Conservation (phyloP, 148 eudicot species). For the Cornus suecica region DNA sequence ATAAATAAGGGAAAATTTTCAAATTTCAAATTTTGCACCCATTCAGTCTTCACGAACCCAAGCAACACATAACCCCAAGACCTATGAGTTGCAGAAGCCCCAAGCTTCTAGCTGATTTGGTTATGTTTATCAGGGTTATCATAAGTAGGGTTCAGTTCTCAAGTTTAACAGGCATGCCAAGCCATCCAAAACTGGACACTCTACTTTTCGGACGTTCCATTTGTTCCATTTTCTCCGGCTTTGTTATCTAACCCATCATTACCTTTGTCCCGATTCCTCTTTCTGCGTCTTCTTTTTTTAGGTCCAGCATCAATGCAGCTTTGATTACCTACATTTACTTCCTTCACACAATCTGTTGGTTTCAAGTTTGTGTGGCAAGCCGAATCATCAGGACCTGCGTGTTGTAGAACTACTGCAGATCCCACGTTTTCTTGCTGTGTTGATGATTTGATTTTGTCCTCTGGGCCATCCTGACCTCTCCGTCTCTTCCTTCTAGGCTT, state of each 20-base stretch:
- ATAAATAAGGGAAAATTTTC: no score
- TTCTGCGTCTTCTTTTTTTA: background rate
- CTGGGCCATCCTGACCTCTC: background rate
- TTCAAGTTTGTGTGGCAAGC: background rate
- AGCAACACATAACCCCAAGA: no score
- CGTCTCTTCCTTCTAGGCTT: background rate
- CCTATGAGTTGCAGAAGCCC: no score
- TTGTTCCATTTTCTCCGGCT: no score
- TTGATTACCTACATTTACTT: constrained; percentile 1
- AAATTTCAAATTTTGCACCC: no score
- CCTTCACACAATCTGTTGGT: background rate
- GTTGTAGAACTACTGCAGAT: background rate
- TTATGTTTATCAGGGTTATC: no score
- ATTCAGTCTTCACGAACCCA: no score
- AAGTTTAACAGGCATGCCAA: no score
- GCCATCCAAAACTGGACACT: no score
- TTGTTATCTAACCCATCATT: background rate
- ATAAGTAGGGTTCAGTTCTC: no score
- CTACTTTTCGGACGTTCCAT: no score
- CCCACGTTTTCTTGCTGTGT: background rate
- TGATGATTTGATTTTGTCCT: background rate
- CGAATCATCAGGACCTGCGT: background rate
- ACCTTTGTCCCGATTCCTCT: background rate
- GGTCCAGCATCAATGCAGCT: background rate
- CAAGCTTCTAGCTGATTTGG: no score